These are phyloP conservation scores for Fusarium incarnatum DNA, from an alignment of 2,329 filamentous ascomycete species.

Conservation along the genomic window DNA sequence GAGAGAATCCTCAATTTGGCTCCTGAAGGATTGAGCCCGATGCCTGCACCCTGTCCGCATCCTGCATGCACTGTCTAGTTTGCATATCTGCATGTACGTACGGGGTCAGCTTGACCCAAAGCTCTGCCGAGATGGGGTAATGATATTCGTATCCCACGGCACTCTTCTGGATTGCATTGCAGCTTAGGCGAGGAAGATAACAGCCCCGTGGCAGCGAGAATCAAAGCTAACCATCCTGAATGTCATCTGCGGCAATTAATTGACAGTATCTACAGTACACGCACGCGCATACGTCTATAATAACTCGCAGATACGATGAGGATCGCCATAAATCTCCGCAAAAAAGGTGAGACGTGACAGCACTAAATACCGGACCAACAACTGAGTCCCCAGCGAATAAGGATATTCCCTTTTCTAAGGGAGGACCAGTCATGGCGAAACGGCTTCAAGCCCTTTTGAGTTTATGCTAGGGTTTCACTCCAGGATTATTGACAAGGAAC, in stretches of 20 bases:
- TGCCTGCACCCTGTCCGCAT: slow-evolving; percentile 3
- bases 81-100: background rate
- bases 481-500: slow-evolving; percentile 23
- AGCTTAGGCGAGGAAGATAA: background rate
- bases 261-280: background rate
- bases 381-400: slow-evolving; percentile 4
- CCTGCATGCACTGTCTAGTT: slow-evolving; percentile 3
- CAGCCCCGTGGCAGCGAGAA: slow-evolving; percentile 1
- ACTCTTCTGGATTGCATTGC: background rate
- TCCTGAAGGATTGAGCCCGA: background rate
- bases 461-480: slow-evolving; percentile 15
- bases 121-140: background rate
- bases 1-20: slow-evolving; percentile 12
- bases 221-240: background rate
- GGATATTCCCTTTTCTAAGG: background rate
- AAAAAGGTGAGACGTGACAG: slow-evolving; percentile 8
- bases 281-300: background rate
- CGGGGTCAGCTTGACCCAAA: background rate
- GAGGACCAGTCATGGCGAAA: slow-evolving; percentile 1
- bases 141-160: background rate
- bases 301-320: background rate
- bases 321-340: slow-evolving; percentile 14
- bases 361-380: background rate
- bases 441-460: slow-evolving; percentile 10
- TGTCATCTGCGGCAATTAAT: slow-evolving; percentile 14